These are phyloP conservation scores for Backusella sp. DNA, from an alignment of 192 early-diverging fungal species.

Conservation along the genomic window DNA sequence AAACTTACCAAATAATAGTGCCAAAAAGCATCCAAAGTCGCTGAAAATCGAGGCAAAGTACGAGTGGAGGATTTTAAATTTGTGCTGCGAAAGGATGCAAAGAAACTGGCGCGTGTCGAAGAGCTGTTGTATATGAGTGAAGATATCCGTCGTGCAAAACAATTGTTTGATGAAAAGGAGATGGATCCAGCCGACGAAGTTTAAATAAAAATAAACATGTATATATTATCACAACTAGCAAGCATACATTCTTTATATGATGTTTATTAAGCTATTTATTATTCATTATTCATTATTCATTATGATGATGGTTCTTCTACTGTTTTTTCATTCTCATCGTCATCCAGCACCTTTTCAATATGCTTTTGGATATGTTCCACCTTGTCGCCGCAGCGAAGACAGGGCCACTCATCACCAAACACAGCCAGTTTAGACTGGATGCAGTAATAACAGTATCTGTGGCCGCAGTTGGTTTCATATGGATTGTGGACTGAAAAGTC, in stretches of 20 bases:
- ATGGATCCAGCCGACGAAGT: slow-evolving; percentile 33
- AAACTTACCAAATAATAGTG: slow-evolving; percentile 36
- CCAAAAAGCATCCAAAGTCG: slow-evolving; percentile 49
- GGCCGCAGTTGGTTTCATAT: slow-evolving; percentile 80
- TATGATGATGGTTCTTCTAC: background rate
- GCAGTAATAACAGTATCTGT: slow-evolving; percentile 91
- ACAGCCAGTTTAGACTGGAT: slow-evolving; percentile 73
- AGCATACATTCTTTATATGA: background rate
- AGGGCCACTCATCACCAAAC: slow-evolving; percentile 69
- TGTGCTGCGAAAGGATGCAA: slow-evolving; percentile 72
- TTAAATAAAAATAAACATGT: background rate
- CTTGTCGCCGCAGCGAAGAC: slow-evolving; percentile 73
- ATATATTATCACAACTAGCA: background rate
- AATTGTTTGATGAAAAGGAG: slow-evolving; percentile 53
- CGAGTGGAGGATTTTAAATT: slow-evolving; percentile 75
- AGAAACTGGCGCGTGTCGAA: slow-evolving; percentile 82
- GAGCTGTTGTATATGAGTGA: slow-evolving; percentile 78
- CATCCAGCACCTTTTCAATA: slow-evolving; percentile 30
- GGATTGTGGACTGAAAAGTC: slow-evolving; percentile 59
- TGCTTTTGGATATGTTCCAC: slow-evolving; percentile 57
- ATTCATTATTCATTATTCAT: background rate
- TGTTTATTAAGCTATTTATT: background rate
- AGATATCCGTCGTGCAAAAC: slow-evolving; percentile 69
- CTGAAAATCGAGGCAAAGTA: slow-evolving; percentile 58
- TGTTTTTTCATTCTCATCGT: slow-evolving; percentile 29